A percentile compares a stretch with the other conserved stretches of the same genome.
Evolutionary conservation across 73 alveolate species (phyloP).

Genomic region (Blepharisma japonicum): DNA sequence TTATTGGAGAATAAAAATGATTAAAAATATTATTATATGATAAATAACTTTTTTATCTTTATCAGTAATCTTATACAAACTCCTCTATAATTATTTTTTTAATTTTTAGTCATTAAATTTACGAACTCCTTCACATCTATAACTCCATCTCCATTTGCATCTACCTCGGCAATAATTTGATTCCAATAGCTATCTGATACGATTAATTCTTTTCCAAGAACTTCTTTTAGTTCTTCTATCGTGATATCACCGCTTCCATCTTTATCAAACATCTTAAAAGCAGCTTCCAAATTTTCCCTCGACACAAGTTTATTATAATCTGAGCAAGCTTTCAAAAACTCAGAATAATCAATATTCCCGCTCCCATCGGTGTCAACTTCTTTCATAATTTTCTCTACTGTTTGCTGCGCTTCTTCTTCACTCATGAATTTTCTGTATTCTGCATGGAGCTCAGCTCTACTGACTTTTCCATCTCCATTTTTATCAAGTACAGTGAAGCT

Average conservation of each 20-base stretch:
- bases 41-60: too few species aligned
- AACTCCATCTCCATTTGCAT: too few species aligned
- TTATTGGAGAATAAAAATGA: too few species aligned
- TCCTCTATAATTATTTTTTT: too few species aligned
- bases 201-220: conserved; percentile 35
- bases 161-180: too few species aligned
- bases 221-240: conserved; percentile 41
- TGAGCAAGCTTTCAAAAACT: conserved; percentile 57
- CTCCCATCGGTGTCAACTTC: conserved; percentile 60
- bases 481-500: conserved; percentile 41
- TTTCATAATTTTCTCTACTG: conserved; percentile 61
- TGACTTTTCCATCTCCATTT: conserved; percentile 71
- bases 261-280: conserved; percentile 44
- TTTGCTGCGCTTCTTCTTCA: conserved; percentile 52
- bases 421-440: conserved; percentile 57
- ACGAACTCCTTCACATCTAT: too few species aligned
- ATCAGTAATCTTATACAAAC: too few species aligned
- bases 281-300: conserved; percentile 43
- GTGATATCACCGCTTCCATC: conserved; percentile 59
- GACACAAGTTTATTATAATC: conserved; percentile 52
- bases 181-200: not conserved
- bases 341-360: conserved; percentile 67
- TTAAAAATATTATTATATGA: too few species aligned
- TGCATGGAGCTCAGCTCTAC: conserved; percentile 57
- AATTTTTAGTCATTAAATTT: too few species aligned